A percentile compares a stretch with the other conserved stretches of the same genome.
Evolutionary conservation across 176 grass and related monocot species (phyloP).

Genomic region (Carex myosuroides): DNA sequence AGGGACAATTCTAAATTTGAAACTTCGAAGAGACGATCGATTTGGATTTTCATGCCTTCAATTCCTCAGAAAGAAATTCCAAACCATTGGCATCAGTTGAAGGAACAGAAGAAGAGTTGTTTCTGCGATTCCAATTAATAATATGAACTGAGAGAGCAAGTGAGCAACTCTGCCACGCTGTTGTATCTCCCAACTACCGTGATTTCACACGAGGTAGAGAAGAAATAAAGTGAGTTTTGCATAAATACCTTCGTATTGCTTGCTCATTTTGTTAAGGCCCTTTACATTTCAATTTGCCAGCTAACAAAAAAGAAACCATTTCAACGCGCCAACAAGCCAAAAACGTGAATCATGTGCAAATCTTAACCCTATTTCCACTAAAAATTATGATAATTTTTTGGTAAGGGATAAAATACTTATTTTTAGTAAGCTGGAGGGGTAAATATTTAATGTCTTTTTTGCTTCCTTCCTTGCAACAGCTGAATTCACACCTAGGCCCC

Average conservation of each 20-base stretch:
- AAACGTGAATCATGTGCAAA: too few species aligned
- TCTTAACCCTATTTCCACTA: not conserved
- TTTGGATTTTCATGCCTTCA: not conserved
- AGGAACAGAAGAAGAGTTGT: not conserved
- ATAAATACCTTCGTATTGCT: not conserved
- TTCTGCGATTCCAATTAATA: not conserved
- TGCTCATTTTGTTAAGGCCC: not conserved
- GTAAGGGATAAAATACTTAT: not conserved
- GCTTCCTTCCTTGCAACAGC: not conserved
- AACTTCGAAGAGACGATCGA: not conserved
- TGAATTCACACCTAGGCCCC: not conserved
- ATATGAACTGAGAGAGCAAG: not conserved
- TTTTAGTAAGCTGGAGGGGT: not conserved
- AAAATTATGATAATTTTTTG: not conserved
- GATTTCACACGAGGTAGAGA: not conserved
- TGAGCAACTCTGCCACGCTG: not conserved
- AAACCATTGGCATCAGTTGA: not conserved
- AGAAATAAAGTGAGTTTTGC: not conserved
- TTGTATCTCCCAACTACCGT: not conserved
- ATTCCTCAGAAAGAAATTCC: not conserved
- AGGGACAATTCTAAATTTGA: not conserved
- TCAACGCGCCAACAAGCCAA: too few species aligned
- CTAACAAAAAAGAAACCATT: too few species aligned
- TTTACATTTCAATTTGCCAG: too few species aligned
- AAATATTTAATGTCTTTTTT: not conserved